Conservation (phyloP, 257 asterid species). For the Capsicum rhomboideum region DNA sequence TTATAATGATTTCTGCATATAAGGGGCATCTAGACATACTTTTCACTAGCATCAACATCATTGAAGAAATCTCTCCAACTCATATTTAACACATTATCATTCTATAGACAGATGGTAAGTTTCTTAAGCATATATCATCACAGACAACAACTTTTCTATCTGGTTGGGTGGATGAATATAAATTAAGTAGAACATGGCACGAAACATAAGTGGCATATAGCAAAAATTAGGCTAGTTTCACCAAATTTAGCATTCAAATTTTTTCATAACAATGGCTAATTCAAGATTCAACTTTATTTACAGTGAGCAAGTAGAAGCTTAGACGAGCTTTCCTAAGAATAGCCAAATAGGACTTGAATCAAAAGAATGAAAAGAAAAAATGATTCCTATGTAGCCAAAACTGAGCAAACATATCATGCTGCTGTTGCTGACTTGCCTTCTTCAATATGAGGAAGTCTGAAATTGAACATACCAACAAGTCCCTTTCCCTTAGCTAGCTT, state of each 20-base stretch:
- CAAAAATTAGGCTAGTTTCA: not conserved
- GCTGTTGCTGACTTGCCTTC: slow-evolving; percentile 19
- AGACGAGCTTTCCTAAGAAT: not conserved
- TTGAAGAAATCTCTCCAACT: not conserved
- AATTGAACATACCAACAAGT: slow-evolving; percentile 31
- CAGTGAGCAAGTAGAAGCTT: not conserved
- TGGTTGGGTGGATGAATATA: not conserved
- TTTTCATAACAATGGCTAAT: not conserved
- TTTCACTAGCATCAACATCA: slow-evolving; percentile 2
- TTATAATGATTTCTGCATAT: slow-evolving; percentile 7
- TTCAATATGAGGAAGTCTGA: slow-evolving; percentile 14
- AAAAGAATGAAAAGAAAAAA: slow-evolving; percentile 7
- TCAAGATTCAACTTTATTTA: not conserved
- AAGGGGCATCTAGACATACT: slow-evolving; percentile 12
- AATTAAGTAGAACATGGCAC: not conserved
- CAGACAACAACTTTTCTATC: not conserved
- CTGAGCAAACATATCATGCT: slow-evolving; percentile 1
- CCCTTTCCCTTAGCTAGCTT: slow-evolving; percentile 34
- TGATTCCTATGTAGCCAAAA: not conserved
- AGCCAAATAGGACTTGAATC: not conserved
- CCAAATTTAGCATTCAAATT: not conserved
- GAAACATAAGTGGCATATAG: not conserved
- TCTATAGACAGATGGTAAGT: not conserved
- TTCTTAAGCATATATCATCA: not conserved
- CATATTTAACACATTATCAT: not conserved